Percentiles rank a stretch among this genome's conserved stretches.
Evolutionary conservation across 768 basidiomycete genomes (phyloP).

Genomic region (Termitomyces titanicus): DNA sequence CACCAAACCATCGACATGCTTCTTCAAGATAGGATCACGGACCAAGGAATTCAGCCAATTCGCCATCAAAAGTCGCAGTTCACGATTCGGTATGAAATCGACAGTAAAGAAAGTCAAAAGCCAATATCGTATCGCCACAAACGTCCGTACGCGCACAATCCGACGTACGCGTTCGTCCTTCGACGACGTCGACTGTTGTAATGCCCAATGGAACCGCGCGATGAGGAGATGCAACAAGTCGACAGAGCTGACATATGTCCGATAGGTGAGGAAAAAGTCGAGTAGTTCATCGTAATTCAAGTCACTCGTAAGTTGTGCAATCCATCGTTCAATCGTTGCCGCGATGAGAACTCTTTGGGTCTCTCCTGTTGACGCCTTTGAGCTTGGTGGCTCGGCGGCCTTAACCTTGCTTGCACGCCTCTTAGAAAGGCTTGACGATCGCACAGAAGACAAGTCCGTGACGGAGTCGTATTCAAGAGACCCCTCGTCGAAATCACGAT

Average conservation of each 20-base stretch:
- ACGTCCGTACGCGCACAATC: slow-evolving; percentile 85
- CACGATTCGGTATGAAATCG: slow-evolving; percentile 81
- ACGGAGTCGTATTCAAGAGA: slow-evolving; percentile 32
- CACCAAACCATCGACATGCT: slow-evolving; percentile 69
- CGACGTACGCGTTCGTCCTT: slow-evolving; percentile 70
- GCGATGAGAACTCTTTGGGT: slow-evolving; percentile 65
- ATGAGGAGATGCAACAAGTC: slow-evolving; percentile 83
- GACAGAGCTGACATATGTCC: slow-evolving; percentile 75
- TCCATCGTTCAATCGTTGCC: slow-evolving; percentile 91
- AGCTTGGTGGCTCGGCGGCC: slow-evolving; percentile 24
- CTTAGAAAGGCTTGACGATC: slow-evolving; percentile 31
- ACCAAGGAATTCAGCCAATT: slow-evolving; percentile 80
- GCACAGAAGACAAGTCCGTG: slow-evolving; percentile 25
- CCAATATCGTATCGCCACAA: slow-evolving; percentile 90
- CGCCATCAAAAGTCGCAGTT: slow-evolving; percentile 67
- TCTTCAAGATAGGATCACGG: slow-evolving; percentile 65
- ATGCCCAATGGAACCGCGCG: slow-evolving; percentile 87
- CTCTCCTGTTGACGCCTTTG: slow-evolving; percentile 19
- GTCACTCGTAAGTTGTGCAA: slow-evolving; percentile 85
- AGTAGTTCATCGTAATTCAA: slow-evolving; percentile 84
- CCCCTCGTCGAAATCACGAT: slow-evolving; percentile 28
- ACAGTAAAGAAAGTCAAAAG: slow-evolving; percentile 85
- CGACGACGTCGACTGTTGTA: slow-evolving; percentile 43
- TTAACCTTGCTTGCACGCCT: slow-evolving; percentile 31
- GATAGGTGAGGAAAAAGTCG: slow-evolving; percentile 90